Evolutionary conservation across 1,139 yeast species (phyloP).

Genomic region (Geotrichum klebahnii): DNA sequence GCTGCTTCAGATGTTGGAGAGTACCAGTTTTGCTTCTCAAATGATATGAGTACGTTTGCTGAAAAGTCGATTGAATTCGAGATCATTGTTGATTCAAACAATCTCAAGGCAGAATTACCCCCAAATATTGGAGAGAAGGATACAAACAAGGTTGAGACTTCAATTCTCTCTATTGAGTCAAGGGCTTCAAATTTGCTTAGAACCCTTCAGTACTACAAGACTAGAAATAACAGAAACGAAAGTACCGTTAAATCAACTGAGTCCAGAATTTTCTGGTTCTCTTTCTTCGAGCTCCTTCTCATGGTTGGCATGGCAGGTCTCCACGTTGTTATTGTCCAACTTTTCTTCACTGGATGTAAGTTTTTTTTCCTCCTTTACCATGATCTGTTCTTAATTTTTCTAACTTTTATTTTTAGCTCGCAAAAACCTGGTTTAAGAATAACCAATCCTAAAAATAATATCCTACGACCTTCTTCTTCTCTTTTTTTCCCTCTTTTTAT

Average conservation of each 20-base stretch:
- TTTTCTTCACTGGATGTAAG: slow-evolving; percentile 65
- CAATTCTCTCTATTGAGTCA: slow-evolving; percentile 59
- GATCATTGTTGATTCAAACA: slow-evolving; percentile 57
- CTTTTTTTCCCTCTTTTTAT: neutral
- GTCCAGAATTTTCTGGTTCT: slow-evolving; percentile 78
- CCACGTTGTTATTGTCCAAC: slow-evolving; percentile 79
- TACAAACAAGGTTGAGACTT: slow-evolving; percentile 34
- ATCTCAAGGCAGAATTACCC: slow-evolving; percentile 19
- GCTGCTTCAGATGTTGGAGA: slow-evolving; percentile 80
- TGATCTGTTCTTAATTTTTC: neutral
- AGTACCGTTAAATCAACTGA: slow-evolving; percentile 87
- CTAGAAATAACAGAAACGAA: slow-evolving; percentile 90
- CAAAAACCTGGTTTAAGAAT: slow-evolving; percentile 15
- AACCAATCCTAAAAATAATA: neutral
- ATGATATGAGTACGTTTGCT: slow-evolving; percentile 80
- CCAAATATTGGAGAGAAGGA: slow-evolving; percentile 1
- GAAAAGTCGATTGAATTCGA: slow-evolving; percentile 90
- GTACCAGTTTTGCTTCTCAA: slow-evolving; percentile 86
- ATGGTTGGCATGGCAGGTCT: slow-evolving; percentile 83
- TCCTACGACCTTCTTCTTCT: neutral
- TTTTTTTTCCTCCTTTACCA: neutral
- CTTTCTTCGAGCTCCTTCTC: slow-evolving; percentile 71
- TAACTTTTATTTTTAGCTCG: slow-evolving; percentile 11
- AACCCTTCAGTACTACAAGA: slow-evolving; percentile 74
- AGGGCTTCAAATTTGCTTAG: slow-evolving; percentile 63